A percentile compares a stretch with the other conserved stretches of the same genome.
phyloP scores from a whole-genome alignment of 352 stramenopile species.

The Aphanomyces stellatus region DNA sequence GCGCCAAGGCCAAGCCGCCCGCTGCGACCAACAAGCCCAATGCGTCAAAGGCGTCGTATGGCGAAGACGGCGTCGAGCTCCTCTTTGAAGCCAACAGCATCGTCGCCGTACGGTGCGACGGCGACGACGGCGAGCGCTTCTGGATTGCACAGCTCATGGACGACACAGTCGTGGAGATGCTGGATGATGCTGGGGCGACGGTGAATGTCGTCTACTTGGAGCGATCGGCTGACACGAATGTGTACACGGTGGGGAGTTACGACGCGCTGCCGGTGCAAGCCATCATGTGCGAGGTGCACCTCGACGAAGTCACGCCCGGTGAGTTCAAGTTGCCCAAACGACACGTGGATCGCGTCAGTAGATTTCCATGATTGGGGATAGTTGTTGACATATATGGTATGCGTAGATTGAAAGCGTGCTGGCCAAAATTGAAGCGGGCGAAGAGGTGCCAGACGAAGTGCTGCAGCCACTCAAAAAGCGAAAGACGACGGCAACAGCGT shows the following conservation, averaged over 20 bases:
- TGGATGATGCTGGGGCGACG: conserved; percentile 31
- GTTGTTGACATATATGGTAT: too few species aligned
- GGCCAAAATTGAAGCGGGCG: conserved; percentile 26
- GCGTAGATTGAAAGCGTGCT: conserved; percentile 23
- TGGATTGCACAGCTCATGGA: conserved; percentile 65
- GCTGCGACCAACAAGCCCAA: not conserved
- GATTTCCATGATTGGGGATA: too few species aligned
- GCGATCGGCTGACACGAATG: conserved; percentile 17
- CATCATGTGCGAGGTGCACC: conserved; percentile 65
- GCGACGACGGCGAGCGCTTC: conserved; percentile 28
- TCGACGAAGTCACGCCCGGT: conserved; percentile 22
- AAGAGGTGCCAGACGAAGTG: conserved; percentile 45
- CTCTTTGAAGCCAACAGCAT: conserved; percentile 20
- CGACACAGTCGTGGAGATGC: conserved; percentile 69
- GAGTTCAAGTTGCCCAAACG: conserved; percentile 5
- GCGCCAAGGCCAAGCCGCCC: too few species aligned
- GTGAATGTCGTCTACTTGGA: conserved; percentile 65
- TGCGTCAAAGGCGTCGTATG: not conserved
- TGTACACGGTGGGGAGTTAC: conserved; percentile 49
- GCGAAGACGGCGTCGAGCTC: conserved; percentile 8
- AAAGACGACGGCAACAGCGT: conserved; percentile 14
- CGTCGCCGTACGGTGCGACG: conserved; percentile 7
- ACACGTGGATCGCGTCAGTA: conserved; percentile 16
- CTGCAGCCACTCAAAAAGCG: conserved; percentile 32
- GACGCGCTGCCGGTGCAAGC: conserved; percentile 50